Evolutionary conservation across 2,329 filamentous ascomycete species (phyloP), one percentile per base, ranked within the genome.

Genomic region (Pseudomassariella vexata): DNA sequence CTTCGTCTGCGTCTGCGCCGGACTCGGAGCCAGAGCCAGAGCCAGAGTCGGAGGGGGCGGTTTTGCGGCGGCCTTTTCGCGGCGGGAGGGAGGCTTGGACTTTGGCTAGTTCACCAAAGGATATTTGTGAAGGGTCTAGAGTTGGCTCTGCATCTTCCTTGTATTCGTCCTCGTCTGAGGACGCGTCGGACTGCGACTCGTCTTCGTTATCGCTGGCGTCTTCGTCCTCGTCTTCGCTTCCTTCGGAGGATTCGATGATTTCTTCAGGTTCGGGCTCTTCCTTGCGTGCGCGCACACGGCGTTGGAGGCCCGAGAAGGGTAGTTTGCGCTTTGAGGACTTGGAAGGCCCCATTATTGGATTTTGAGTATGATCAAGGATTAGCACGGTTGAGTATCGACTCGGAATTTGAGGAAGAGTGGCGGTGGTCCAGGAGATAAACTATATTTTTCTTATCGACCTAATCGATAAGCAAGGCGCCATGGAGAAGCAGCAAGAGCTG

Each of bases 401-500:
- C n/a, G n/a, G n/a, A n/a, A n/a, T n/a, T n/a, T n/a, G n/a, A n/a
- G n/a, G n/a, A n/a, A n/a, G n/a, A n/a, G n/a, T n/a, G n/a, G n/a
- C n/a, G n/a, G n/a, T n/a, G n/a, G n/a, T n/a, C n/a, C n/a, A n/a
- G n/a, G n/a, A n/a, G n/a, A n/a, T n/a, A n/a, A n/a, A n/a, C n/a
- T n/a, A n/a, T n/a, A n/a, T n/a, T n/a, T n/a, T n/a, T n/a, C n/a
- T n/a, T n/a, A n/a, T n/a, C n/a, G n/a, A n/a, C n/a, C n/a, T n/a
- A n/a, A n/a, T n/a, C n/a, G n/a, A n/a, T n/a, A n/a, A n/a, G n/a
- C n/a, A n/a, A n/a, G n/a, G n/a, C n/a, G n/a, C n/a, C n/a, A 96
- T 98, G 38, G 92, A 98, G 60, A 96, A 95, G 61, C 92, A 98
- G 56, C 90, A 96, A 53, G 88, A 95, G 49, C 65, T 96, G 5